Percentiles rank a stretch among this genome's conserved stretches.
phyloP scores from a whole-genome alignment of 148 eudicot genomes.

The Diospyros lotus region DNA sequence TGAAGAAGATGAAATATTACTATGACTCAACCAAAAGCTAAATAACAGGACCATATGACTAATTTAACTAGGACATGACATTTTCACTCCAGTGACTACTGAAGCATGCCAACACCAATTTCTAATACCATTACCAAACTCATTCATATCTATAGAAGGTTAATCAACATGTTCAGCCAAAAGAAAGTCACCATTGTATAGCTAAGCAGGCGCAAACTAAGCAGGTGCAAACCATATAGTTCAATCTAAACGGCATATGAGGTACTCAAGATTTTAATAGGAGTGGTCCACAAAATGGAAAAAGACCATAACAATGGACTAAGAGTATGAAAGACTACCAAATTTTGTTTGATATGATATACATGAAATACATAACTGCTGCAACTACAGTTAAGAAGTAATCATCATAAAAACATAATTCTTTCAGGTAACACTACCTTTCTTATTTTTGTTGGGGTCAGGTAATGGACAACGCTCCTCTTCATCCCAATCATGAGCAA shows the following conservation, averaged over 20 bases:
- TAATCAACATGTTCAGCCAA: background rate
- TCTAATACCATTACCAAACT: background rate
- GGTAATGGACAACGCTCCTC: constrained; percentile 92
- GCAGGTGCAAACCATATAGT: background rate
- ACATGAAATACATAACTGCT: constrained; percentile 9
- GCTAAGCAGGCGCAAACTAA: too few relatives aligned
- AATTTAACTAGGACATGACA: background rate
- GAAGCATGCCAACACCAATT: background rate
- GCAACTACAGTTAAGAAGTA: constrained; percentile 10
- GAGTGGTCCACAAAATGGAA: background rate
- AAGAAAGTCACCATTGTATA: background rate
- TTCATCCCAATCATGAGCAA: constrained; percentile 91
- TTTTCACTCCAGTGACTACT: background rate
- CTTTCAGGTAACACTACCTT: constrained; percentile 43
- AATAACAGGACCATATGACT: background rate
- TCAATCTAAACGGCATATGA: background rate
- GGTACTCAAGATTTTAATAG: background rate
- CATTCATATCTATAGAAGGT: background rate
- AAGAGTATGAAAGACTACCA: background rate
- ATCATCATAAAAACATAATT: background rate
- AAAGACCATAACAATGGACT: background rate
- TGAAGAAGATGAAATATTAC: background rate
- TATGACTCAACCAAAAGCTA: constrained; percentile 1
- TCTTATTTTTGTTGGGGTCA: constrained; percentile 47
- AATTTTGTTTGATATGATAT: background rate